Evolutionary conservation across 306 rosid species (phyloP).

Genomic region (Gillenia trifoliata): DNA sequence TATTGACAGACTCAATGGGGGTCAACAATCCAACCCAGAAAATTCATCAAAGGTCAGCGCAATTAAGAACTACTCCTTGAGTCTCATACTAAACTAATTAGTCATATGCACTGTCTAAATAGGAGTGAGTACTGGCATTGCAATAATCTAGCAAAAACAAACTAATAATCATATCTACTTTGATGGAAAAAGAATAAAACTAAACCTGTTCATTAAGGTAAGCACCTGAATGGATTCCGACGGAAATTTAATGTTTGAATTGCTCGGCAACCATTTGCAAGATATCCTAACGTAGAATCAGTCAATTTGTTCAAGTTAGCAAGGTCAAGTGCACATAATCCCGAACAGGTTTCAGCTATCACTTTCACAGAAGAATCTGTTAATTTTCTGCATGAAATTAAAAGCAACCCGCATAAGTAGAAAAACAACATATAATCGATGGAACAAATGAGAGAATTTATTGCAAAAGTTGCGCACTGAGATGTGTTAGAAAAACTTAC

Average conservation of each 20-base stretch:
- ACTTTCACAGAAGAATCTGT: slow-evolving; percentile 61
- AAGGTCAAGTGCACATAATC: slow-evolving; percentile 54
- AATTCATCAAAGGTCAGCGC: not conserved
- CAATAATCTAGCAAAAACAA: slow-evolving; percentile 10
- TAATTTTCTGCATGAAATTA: slow-evolving; percentile 55
- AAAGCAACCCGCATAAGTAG: slow-evolving; percentile 15
- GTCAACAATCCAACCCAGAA: not conserved
- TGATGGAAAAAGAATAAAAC: not conserved
- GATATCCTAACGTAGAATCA: slow-evolving; percentile 54
- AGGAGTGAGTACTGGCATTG: not conserved
- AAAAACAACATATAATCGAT: slow-evolving; percentile 11
- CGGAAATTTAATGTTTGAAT: slow-evolving; percentile 55
- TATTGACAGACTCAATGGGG: not conserved
- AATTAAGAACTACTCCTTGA: not conserved
- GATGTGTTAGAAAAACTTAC: slow-evolving; percentile 43
- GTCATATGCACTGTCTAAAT: not conserved
- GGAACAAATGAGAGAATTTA: not conserved
- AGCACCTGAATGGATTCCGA: slow-evolving; percentile 68
- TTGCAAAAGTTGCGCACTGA: not conserved
- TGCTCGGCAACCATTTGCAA: slow-evolving; percentile 53
- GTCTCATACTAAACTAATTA: not conserved
- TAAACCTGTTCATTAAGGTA: not conserved
- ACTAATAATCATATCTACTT: not conserved
- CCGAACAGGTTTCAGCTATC: slow-evolving; percentile 58
- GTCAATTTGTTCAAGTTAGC: slow-evolving; percentile 48